Percentiles rank a stretch among this genome's conserved stretches.
These are phyloP conservation scores for Basidiobolus heterosporus DNA, from an alignment of 371 early-diverging fungal species.

Conservation along the genomic window DNA sequence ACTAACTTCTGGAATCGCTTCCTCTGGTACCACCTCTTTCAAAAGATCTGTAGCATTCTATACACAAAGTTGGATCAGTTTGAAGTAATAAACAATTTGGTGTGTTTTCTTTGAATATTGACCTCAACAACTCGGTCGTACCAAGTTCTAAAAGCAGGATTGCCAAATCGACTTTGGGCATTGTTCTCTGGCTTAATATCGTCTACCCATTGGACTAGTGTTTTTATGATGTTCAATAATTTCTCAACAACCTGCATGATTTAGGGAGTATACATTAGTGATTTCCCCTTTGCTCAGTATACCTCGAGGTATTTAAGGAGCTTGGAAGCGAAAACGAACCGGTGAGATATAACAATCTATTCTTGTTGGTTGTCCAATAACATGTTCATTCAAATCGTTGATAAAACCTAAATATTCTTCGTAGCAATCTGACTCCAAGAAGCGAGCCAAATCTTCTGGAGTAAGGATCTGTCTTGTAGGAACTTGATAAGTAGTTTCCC, in stretches of 20 bases:
- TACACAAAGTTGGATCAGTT: not conserved
- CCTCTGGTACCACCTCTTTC: slow-evolving; percentile 18
- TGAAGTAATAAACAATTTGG: not conserved
- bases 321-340: not conserved
- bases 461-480: slow-evolving; percentile 65
- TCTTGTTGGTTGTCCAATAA: slow-evolving; percentile 41
- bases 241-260: slow-evolving; percentile 27
- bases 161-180: slow-evolving; percentile 73
- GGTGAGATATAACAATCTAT: slow-evolving; percentile 25
- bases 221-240: slow-evolving; percentile 41
- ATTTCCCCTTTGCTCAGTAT: not conserved
- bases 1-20: slow-evolving; percentile 48
- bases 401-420: slow-evolving; percentile 47
- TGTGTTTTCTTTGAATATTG: slow-evolving; percentile 6
- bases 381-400: slow-evolving; percentile 44
- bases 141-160: slow-evolving; percentile 75
- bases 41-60: slow-evolving; percentile 20
- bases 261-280: not conserved
- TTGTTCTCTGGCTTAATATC: slow-evolving; percentile 63
- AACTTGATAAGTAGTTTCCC: slow-evolving; percentile 6
- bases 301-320: no score
- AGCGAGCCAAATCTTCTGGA: slow-evolving; percentile 65
- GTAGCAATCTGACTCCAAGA: slow-evolving; percentile 38
- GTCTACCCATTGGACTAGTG: slow-evolving; percentile 34
- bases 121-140: slow-evolving; percentile 46